Conservation (phyloP, 2,329 filamentous ascomycete genomes). For the Chaetomium globosum region DNA sequence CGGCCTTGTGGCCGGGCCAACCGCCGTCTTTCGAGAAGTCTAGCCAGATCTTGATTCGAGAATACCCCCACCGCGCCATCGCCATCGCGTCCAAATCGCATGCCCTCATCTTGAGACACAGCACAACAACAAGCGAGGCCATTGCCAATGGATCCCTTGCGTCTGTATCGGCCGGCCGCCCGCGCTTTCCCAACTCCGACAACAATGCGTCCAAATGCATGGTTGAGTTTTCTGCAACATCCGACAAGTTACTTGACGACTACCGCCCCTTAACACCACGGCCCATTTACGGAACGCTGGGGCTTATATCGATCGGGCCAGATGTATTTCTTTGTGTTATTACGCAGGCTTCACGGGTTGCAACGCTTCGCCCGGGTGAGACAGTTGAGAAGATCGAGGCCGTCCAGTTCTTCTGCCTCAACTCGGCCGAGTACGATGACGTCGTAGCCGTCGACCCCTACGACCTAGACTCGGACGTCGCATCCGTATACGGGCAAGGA, state of each 20-base stretch:
- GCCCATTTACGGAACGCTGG: conserved; percentile 81
- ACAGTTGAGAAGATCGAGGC: conserved; percentile 82
- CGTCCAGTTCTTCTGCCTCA: conserved; percentile 93
- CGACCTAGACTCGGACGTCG: conserved; percentile 54
- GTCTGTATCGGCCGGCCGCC: conserved; percentile 53
- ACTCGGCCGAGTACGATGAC: conserved; percentile 81
- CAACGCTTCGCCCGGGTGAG: conserved; percentile 82
- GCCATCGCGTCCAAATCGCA: conserved; percentile 79
- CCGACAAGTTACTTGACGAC: conserved; percentile 68
- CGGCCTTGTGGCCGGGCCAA: conserved; percentile 51
- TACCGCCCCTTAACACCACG: conserved; percentile 75
- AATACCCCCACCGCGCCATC: conserved; percentile 84
- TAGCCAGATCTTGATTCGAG: conserved; percentile 80
- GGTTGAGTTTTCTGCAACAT: conserved; percentile 76
- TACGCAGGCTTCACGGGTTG: conserved; percentile 75
- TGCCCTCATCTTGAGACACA: conserved; percentile 83
- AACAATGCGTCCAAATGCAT: conserved; percentile 68
- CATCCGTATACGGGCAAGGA: conserved; percentile 53
- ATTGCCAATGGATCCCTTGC: conserved; percentile 61
- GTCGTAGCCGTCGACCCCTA: conserved; percentile 60
- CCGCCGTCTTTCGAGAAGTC: conserved; percentile 59
- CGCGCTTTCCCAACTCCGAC: conserved; percentile 49
- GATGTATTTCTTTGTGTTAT: conserved; percentile 93
- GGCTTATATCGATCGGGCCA: conserved; percentile 77
- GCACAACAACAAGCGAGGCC: conserved; percentile 62